These are phyloP conservation scores for Daedaleopsis sinensis DNA, from an alignment of 768 basidiomycete genomes.

Conservation along the genomic window DNA sequence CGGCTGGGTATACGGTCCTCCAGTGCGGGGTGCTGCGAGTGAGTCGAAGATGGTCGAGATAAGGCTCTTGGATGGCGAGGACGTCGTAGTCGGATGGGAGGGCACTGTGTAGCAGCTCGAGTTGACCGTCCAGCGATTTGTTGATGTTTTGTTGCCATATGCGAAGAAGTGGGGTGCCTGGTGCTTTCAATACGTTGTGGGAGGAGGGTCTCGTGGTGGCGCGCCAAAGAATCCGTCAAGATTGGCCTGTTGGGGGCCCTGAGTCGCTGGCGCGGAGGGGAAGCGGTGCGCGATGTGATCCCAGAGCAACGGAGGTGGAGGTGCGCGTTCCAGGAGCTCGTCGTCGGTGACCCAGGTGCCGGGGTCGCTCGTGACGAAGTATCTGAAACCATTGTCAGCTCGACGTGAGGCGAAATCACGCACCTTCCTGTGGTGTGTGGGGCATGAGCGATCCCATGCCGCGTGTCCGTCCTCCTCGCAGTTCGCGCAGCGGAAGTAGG, in stretches of 20 bases:
- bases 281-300: neutral
- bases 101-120: too few species aligned
- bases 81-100: slow-evolving; percentile 35
- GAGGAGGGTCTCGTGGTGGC: too few species aligned
- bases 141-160: too few species aligned
- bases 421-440: neutral
- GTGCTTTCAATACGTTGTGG: too few species aligned
- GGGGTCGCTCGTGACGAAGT: slow-evolving; percentile 9
- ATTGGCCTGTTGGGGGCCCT: neutral
- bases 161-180: too few species aligned
- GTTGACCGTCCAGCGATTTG: too few species aligned
- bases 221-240: neutral
- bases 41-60: too few species aligned
- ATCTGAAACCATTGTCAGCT: too few species aligned
- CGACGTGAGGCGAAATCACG: too few species aligned
- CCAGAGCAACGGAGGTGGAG: neutral
- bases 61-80: too few species aligned
- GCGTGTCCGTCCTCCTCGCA: slow-evolving; percentile 32
- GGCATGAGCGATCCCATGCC: slow-evolving; percentile 31
- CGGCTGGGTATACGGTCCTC: too few species aligned
- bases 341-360: slow-evolving; percentile 14
- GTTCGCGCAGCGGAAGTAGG: slow-evolving; percentile 24
- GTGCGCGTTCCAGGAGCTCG: neutral
- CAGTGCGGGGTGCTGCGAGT: too few species aligned
- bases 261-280: neutral